Evolutionary conservation across 352 stramenopile species (phyloP).

Genomic region (Globisporangium irregulare): DNA sequence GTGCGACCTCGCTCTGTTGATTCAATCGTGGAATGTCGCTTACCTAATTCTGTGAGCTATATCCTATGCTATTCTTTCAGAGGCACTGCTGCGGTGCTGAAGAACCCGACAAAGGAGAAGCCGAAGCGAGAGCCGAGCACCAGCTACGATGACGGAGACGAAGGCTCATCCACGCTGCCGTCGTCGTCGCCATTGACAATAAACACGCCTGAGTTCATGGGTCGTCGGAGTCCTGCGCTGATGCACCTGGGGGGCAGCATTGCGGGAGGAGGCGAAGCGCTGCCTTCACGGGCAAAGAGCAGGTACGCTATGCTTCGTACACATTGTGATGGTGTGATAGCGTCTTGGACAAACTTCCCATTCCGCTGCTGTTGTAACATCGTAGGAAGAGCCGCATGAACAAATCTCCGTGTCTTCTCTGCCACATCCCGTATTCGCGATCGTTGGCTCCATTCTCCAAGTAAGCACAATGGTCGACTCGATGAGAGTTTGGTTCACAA

Average conservation of each 20-base stretch:
- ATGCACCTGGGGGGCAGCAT: constrained; percentile 27
- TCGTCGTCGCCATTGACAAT: constrained; percentile 36
- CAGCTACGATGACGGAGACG: constrained; percentile 40
- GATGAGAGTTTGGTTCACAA: too few relatives aligned
- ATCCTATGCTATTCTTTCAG: constrained; percentile 19
- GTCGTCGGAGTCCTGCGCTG: constrained; percentile 46
- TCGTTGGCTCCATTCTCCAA: constrained; percentile 95
- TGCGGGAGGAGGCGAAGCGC: neutral
- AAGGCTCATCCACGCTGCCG: constrained; percentile 24
- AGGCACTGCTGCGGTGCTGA: constrained; percentile 75
- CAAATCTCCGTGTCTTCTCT: constrained; percentile 90
- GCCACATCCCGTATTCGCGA: constrained; percentile 97
- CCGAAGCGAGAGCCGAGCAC: constrained; percentile 27
- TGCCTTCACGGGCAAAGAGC: constrained; percentile 23
- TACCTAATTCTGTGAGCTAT: neutral
- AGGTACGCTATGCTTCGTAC: constrained; percentile 21
- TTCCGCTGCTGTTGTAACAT: neutral
- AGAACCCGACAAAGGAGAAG: constrained; percentile 55
- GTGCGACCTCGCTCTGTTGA: constrained; percentile 15
- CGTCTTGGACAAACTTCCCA: neutral
- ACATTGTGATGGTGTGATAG: neutral
- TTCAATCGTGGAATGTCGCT: neutral
- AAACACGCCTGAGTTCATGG: constrained; percentile 32
- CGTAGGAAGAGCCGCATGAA: constrained; percentile 44
- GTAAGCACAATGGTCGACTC: constrained; percentile 22